Conservation (phyloP, 2,329 filamentous ascomycete genomes). For the Ceratocystis huliohia region DNA sequence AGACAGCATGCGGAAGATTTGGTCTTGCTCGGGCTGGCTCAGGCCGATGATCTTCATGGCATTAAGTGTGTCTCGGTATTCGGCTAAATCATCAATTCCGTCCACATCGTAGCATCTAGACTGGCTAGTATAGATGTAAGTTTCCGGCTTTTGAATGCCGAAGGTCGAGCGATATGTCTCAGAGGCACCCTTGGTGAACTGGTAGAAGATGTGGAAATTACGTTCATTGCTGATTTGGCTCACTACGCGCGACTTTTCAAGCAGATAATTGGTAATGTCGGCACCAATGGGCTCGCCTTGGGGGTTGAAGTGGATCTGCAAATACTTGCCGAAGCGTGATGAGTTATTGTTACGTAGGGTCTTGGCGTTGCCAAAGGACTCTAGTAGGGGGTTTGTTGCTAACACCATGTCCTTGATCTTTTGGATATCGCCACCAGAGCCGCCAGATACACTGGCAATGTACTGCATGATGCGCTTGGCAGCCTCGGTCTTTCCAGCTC, state of each 20-base stretch:
- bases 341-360: conserved; percentile 98
- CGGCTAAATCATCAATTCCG: conserved; percentile 81
- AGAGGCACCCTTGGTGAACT: conserved; percentile 93
- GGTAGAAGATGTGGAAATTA: conserved; percentile 99
- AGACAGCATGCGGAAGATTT: conserved; percentile 90
- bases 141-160: conserved; percentile 80
- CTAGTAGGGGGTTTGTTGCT: conserved; percentile 89
- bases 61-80: conserved; percentile 79
- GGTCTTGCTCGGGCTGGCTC: conserved; percentile 76
- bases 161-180: conserved; percentile 74
- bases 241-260: conserved; percentile 90
- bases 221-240: conserved; percentile 91
- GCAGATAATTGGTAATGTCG: conserved; percentile 94
- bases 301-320: conserved; percentile 90
- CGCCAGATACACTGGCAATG: conserved; percentile 91
- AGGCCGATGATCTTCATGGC: conserved; percentile 94
- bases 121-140: conserved; percentile 84
- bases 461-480: conserved; percentile 99
- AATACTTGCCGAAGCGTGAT: conserved; percentile 93
- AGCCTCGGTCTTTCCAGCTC: conserved; percentile 95
- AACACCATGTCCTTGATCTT: conserved; percentile 99
- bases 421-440: conserved; percentile 73
- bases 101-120: conserved; percentile 92
- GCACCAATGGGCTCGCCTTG: conserved; percentile 88
- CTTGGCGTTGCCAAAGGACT: conserved; percentile 97